Evolutionary conservation across 495 filamentous ascomycete species (phyloP), one percentile per base, ranked within the genome.

Genomic region (Platismatia glauca): DNA sequence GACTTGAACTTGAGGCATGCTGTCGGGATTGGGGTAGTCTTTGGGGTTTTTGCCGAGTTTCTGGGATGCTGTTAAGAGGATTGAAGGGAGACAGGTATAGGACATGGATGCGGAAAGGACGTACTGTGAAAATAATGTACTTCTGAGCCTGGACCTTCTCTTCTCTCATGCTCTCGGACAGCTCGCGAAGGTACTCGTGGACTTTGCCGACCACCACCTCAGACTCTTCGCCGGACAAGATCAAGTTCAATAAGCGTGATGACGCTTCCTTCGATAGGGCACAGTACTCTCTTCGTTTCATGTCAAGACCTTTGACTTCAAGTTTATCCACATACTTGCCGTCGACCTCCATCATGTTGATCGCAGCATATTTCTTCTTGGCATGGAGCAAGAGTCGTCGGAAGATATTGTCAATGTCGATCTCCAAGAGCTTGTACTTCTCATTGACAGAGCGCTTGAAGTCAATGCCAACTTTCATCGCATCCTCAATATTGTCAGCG

Each of bases 361-460:
- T 89, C 46, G 94, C 94, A 18, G 94, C 94, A 72, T 98, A 98
- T 80, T 98, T 98, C 81, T 98, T 98, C 81, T 98, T 98, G 44
- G 95, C 93, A 73, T 97, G 94, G 41, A 98, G 78, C 37, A 98
- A 77, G 55, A 98, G 85, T 55, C 94, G 85, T 63, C 93, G 86
- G 82, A 98, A 98, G 64, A 97, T 82, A 66, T 97, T 97, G 72
- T 98, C 94, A 59, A 98, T 96, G 69, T 98, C 94, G 66, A 98
- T 98, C 70, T 98, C 94, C 20, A 98, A 77, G 16, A 94, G 81
- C 67, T 80, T 87, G 74, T 97, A 97, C 48, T 85, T 84, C 59
- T 95, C 89, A 69, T 98, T 98, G 74, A 98, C 87, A 18, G 81
- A 78, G 64, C 79, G 80, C 75, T 89, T 89, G 74, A 90, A 89